Percentiles rank a stretch among this genome's conserved stretches.
Conservation (phyloP, 306 rosid species). For the Quercus bicolor region DNA sequence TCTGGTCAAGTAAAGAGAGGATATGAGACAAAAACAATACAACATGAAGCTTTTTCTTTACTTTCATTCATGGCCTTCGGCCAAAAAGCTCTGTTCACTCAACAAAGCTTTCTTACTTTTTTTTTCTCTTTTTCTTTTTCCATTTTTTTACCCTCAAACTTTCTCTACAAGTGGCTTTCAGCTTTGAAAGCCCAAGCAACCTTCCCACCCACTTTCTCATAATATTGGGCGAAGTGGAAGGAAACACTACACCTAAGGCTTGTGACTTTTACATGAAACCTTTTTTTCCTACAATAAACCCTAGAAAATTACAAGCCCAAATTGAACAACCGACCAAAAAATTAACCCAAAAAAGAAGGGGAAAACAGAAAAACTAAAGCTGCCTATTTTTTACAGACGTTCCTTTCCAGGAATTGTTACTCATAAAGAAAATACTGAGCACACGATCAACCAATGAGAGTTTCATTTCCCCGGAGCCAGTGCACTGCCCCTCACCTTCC, state of each 20-base stretch:
- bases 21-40: constrained; percentile 8
- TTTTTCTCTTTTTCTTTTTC: constrained; percentile 1
- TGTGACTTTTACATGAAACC: constrained; percentile 26
- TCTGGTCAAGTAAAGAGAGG: not conserved
- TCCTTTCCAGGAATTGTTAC: constrained; percentile 56
- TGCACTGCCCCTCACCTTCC: constrained; percentile 82
- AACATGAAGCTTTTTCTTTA: constrained; percentile 1
- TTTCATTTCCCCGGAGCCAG: constrained; percentile 76
- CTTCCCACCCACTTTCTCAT: constrained; percentile 47
- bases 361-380: constrained; percentile 26
- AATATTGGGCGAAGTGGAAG: constrained; percentile 53
- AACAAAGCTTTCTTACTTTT: constrained; percentile 5
- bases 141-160: constrained; percentile 34
- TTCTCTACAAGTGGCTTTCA: constrained; percentile 70
- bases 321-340: not conserved
- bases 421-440: constrained; percentile 45
- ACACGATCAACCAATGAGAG: constrained; percentile 63
- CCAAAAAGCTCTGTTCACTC: constrained; percentile 43
- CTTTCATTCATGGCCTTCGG: constrained; percentile 78
- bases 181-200: constrained; percentile 61
- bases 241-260: constrained; percentile 57
- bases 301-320: constrained; percentile 50
- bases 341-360: not conserved
- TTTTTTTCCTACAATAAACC: constrained; percentile 34
- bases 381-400: constrained; percentile 64